Evolutionary conservation across 2,329 filamentous ascomycete genomes (phyloP), one percentile per base, ranked within the genome.

Genomic region (Metarhizium sp.): DNA sequence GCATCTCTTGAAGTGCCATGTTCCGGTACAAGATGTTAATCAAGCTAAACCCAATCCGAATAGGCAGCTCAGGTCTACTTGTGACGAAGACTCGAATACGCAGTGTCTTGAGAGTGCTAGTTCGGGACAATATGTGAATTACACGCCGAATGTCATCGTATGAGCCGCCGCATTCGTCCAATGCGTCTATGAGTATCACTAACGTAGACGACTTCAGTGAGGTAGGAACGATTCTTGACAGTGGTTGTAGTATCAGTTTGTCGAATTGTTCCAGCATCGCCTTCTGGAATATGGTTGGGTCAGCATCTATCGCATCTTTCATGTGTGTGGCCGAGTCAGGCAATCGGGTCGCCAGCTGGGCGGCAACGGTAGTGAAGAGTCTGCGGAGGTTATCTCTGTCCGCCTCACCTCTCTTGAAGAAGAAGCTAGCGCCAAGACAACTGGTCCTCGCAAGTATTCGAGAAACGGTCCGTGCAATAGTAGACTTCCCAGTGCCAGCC

Each of bases 341-440:
- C 14, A 70, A 56, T 13, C 56, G 59, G 0, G 30, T 43, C 1
- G 63, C 60, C 2, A 77, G 60, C 46, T 75, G 65, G 8, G 56
- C 55, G 6, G 70, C 67, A 36, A 78, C 61, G 0, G 73, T 78
- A 0, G 71, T 63, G 16, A 78, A 67, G 38, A 78, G 65, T 50
- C 62, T 66, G 6, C 58, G 59, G 2, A 68, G 65, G 48, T 64
- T 66, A 2, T 68, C 67, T 32, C 70, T 66, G 57, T 75, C 71
- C 3, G 60, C 63, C 51, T 73, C 71, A 1, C 70, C 72, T 57
- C 64, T 69, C 53, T 25, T 25, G 25, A 78, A 78, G 63, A 76
- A 76, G 59, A 77, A 77, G 53, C 68, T 73, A 1, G 68, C 69
- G 20, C 63, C 68, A 20, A 73, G 65, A 7, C 43, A 25, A 6